phyloP scores from a whole-genome alignment of 441 rosid species.

The Erysimum cheiri region DNA sequence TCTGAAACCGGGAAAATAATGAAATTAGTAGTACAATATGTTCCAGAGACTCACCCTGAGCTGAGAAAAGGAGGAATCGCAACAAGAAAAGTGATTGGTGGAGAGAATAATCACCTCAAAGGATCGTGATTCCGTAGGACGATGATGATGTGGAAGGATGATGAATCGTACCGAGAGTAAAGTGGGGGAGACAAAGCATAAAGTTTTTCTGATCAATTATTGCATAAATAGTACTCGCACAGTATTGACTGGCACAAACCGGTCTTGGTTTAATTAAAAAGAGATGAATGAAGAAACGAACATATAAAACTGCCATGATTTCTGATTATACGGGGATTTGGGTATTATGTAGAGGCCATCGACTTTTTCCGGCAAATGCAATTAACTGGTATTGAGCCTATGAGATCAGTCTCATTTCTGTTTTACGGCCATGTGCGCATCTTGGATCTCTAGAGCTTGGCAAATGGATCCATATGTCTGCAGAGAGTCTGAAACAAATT shows the following conservation, averaged over 20 bases:
- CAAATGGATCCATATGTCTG: constrained; percentile 66
- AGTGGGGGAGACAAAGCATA: neutral
- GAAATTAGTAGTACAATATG: neutral
- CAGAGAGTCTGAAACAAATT: constrained; percentile 47
- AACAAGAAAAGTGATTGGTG: neutral
- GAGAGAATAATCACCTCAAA: neutral
- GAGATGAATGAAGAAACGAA: too few relatives aligned
- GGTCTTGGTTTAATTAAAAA: too few relatives aligned
- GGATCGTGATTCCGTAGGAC: neutral
- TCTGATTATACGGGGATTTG: too few relatives aligned
- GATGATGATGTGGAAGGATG: neutral
- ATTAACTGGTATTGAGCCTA: constrained; percentile 52
- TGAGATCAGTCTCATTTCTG: constrained; percentile 60
- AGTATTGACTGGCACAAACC: neutral
- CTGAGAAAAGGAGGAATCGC: neutral
- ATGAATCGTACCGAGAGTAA: neutral
- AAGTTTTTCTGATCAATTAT: too few relatives aligned
- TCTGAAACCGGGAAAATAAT: neutral
- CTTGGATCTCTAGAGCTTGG: constrained; percentile 69
- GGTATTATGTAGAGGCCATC: too few relatives aligned
- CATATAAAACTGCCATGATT: too few relatives aligned
- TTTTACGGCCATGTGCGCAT: constrained; percentile 66
- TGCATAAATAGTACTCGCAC: neutral
- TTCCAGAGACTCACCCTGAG: neutral
- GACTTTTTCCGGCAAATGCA: too few relatives aligned